Base-by-base conservation (phyloP, 306 rosid genomes). In the Astragalus membranaceus region DNA sequence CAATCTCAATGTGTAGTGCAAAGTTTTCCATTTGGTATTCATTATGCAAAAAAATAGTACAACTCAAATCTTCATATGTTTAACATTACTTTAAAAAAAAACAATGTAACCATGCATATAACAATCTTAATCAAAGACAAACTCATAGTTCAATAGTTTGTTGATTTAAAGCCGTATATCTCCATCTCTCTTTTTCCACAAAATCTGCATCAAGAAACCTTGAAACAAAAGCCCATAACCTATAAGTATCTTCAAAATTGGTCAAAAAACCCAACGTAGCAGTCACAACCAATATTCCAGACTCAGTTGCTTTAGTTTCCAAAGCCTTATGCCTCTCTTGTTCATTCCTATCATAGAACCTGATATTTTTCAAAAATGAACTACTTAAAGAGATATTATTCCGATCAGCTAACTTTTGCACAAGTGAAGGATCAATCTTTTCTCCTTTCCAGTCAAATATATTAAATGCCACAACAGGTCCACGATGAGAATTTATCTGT, bases 381-480 rank as follows among this genome's bases (percentile, higher is more conserved):
- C 32, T 60, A n/a, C 86, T 80, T 9, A 92, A 49, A 0, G 96
- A 88, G 39, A 92, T 82, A 15, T 81, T 86, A 51, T 70, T 78
- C 58, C 98, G 55, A 74, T 88, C 96, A 46, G 93, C 98, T 0
- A 92, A 89, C 79, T 88, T 92, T 75, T 90, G 98, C 11, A 92
- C 96, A 10, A 92, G 69, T 0, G 13, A 3, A 2, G 96, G 93
- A 48, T 92, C 83, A 32, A 90, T 73, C 47, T 88, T 90, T 29
- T 92, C 96, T 37, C 96, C 96, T 81, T 88, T 90, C 96, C 98
- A 92, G 15, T 92, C 98, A 68, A 90, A 92, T 8, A 92, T 64
- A 50, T 92, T 92, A 78, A 92, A 92, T 7, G 96, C 96, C 36
- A 92, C 20, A 0, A 86, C 64, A 1, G 88, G 85, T 32, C 98